Evolutionary conservation across 495 filamentous ascomycete species (phyloP).

Genomic region (Tuber umbilicatum): DNA sequence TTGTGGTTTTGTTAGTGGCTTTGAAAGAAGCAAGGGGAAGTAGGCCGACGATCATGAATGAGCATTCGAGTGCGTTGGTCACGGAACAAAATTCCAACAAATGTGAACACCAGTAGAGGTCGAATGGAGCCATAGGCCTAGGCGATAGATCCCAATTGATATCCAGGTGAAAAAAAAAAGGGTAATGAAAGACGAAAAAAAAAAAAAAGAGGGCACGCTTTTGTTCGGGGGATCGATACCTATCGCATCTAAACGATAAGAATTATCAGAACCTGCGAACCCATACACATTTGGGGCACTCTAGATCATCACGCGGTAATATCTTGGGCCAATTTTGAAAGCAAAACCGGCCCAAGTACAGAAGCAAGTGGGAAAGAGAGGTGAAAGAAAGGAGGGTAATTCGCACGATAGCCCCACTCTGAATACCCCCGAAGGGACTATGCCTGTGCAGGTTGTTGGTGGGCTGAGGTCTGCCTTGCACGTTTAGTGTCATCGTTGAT

Average conservation of each 20-base stretch:
- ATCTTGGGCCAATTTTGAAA: slow-evolving; percentile 14
- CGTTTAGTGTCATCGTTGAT: slow-evolving; percentile 24
- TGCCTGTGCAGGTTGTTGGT: slow-evolving; percentile 34
- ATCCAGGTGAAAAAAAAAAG: slow-evolving; percentile 22
- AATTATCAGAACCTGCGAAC: slow-evolving; percentile 37
- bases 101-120: slow-evolving; percentile 22
- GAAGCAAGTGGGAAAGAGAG: slow-evolving; percentile 7
- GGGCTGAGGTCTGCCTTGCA: slow-evolving; percentile 17
- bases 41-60: slow-evolving; percentile 10
- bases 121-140: slow-evolving; percentile 23
- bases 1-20: slow-evolving; percentile 31
- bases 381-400: slow-evolving; percentile 26
- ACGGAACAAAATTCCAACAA: slow-evolving; percentile 23
- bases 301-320: slow-evolving; percentile 15
- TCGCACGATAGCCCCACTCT: slow-evolving; percentile 26
- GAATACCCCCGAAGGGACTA: slow-evolving; percentile 24
- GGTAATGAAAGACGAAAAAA: slow-evolving; percentile 17
- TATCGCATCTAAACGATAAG: slow-evolving; percentile 34
- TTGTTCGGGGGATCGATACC: slow-evolving; percentile 25
- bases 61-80: slow-evolving; percentile 18
- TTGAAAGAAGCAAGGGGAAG: slow-evolving; percentile 22
- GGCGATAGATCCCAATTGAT: slow-evolving; percentile 20
- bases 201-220: slow-evolving; percentile 23
- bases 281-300: slow-evolving; percentile 22
- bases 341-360: slow-evolving; percentile 16